Conservation (phyloP, 495 filamentous ascomycete species). For the Penicillium canescens region DNA sequence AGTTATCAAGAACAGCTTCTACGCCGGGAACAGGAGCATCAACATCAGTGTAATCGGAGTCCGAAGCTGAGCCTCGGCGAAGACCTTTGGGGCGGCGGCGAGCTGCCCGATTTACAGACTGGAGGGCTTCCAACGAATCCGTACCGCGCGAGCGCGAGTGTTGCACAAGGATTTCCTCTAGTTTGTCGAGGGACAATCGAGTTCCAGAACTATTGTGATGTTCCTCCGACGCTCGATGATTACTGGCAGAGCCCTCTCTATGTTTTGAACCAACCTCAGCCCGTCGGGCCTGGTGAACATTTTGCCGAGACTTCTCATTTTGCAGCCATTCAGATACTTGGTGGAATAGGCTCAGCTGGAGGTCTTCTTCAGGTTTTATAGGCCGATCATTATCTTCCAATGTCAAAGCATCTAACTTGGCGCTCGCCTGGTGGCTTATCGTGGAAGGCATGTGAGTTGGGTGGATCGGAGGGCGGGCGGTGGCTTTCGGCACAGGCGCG, state of each 20-base stretch:
- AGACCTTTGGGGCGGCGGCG: slow-evolving; percentile 37
- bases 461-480: slow-evolving; percentile 24
- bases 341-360: slow-evolving; percentile 51
- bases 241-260: slow-evolving; percentile 22
- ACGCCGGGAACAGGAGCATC: slow-evolving; percentile 74
- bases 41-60: slow-evolving; percentile 75
- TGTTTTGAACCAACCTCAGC: slow-evolving; percentile 26
- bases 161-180: slow-evolving; percentile 67
- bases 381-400: slow-evolving; percentile 29
- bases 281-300: slow-evolving; percentile 40
- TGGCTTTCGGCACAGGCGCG: slow-evolving; percentile 25
- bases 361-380: slow-evolving; percentile 32
- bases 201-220: slow-evolving; percentile 50
- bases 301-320: slow-evolving; percentile 68
- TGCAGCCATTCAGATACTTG: slow-evolving; percentile 82
- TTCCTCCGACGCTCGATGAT: slow-evolving; percentile 25
- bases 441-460: slow-evolving; percentile 26
- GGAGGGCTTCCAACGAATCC: slow-evolving; percentile 19
- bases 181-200: slow-evolving; percentile 61
- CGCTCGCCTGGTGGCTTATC: slow-evolving; percentile 26
- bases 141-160: slow-evolving; percentile 36
- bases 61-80: slow-evolving; percentile 58
- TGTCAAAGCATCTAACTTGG: slow-evolving; percentile 14
- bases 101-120: slow-evolving; percentile 30
- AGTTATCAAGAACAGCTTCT: slow-evolving; percentile 82